These are phyloP conservation scores for Suhomyces xylopsoci DNA, from an alignment of 805 yeast species.

Conservation along the genomic window DNA sequence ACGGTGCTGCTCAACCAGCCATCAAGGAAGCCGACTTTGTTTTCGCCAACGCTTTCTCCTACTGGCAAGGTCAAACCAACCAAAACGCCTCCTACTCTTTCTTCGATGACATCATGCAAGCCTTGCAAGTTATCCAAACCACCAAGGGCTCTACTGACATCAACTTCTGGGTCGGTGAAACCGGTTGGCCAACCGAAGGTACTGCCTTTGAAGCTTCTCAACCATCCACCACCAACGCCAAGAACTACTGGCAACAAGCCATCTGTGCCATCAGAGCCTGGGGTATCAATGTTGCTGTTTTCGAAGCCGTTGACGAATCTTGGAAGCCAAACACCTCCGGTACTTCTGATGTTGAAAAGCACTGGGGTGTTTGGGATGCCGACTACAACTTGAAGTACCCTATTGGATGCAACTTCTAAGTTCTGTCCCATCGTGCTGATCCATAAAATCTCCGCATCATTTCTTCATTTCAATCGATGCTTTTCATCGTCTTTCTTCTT, in stretches of 20 bases:
- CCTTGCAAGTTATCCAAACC: conserved; percentile 82
- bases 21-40: conserved; percentile 80
- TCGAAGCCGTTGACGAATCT: conserved; percentile 93
- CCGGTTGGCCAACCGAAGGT: conserved; percentile 96
- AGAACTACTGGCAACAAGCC: conserved; percentile 79
- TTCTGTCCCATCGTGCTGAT: not conserved
- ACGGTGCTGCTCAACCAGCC: conserved; percentile 66
- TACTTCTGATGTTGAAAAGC: conserved; percentile 80
- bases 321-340: conserved; percentile 95
- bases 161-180: conserved; percentile 93
- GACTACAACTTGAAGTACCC: conserved; percentile 40
- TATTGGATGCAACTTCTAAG: conserved; percentile 31
- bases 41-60: conserved; percentile 93
- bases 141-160: conserved; percentile 83
- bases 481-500: not conserved
- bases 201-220: conserved; percentile 60
- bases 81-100: conserved; percentile 83
- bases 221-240: conserved; percentile 75
- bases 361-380: conserved; percentile 88
- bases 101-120: conserved; percentile 97
- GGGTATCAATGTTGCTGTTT: conserved; percentile 90
- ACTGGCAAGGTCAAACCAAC: conserved; percentile 97
- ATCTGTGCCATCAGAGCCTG: conserved; percentile 92
- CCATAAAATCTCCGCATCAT: not conserved
- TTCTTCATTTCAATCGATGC: not conserved